Evolutionary conservation across 2,329 filamentous ascomycete species (phyloP).

Genomic region (Claviceps quebecensis): DNA sequence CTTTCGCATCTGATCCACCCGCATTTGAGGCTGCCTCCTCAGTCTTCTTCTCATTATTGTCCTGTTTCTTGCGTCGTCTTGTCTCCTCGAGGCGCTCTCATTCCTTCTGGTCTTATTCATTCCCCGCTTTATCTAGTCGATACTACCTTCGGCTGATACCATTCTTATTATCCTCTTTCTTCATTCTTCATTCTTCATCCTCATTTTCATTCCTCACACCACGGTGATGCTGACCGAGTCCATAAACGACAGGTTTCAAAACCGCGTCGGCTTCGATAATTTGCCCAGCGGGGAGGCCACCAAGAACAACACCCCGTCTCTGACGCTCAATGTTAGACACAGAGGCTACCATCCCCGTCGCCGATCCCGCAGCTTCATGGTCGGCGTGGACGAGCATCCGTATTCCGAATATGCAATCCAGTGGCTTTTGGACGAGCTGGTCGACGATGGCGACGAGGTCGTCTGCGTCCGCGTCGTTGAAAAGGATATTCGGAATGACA

Average conservation of each 20-base stretch:
- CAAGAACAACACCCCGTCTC: constrained; percentile 47
- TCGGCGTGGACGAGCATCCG: constrained; percentile 78
- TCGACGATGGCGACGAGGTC: constrained; percentile 87
- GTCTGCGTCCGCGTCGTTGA: constrained; percentile 82
- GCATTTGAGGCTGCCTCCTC: not conserved
- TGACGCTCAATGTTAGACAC: constrained; percentile 76
- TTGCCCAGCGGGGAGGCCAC: constrained; percentile 43
- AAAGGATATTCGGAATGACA: constrained; percentile 58
- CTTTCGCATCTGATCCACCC: not conserved
- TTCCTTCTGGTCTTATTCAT: too few species aligned
- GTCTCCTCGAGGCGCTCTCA: not conserved
- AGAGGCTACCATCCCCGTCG: constrained; percentile 71
- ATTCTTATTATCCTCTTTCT: not conserved
- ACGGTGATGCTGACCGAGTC: constrained; percentile 32
- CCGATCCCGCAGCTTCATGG: constrained; percentile 76
- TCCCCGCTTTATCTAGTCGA: too few species aligned
- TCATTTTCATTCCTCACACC: constrained; percentile 1
- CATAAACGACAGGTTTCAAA: constrained; percentile 37
- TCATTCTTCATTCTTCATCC: not conserved
- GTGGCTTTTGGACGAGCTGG: constrained; percentile 82
- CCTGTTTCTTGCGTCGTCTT: not conserved
- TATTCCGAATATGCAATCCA: constrained; percentile 88
- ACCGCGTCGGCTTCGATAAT: constrained; percentile 48
- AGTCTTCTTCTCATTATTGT: not conserved
- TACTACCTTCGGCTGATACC: too few species aligned